Conservation (phyloP, 2,329 filamentous ascomycete genomes). For the Allantophomopsis cytisporea region DNA sequence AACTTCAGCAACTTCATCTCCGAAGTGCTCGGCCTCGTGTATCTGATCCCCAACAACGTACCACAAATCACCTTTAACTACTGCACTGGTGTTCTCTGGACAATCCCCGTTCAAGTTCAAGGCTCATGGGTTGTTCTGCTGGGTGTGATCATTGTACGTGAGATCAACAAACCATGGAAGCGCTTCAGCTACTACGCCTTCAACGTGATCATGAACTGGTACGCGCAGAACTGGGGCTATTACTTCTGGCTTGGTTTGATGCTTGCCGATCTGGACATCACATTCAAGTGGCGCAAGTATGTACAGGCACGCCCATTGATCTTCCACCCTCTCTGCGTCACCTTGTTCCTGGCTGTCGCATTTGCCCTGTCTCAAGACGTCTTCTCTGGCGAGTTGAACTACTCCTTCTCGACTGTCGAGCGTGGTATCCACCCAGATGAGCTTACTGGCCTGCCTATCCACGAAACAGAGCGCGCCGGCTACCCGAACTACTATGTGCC, state of each 20-base stretch:
- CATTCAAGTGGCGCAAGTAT: constrained; percentile 26
- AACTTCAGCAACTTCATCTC: constrained; percentile 28
- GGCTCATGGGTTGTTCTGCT: constrained; percentile 29
- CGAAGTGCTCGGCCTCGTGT: constrained; percentile 28
- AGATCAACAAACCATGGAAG: constrained; percentile 30
- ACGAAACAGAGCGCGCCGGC: constrained; percentile 17
- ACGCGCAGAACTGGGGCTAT: constrained; percentile 28
- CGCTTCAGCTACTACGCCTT: constrained; percentile 28
- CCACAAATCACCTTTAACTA: constrained; percentile 32
- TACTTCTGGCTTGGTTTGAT: constrained; percentile 30
- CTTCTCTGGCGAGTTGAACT: constrained; percentile 5
- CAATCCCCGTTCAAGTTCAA: constrained; percentile 32
- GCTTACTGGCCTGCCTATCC: constrained; percentile 21
- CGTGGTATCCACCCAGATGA: constrained; percentile 27
- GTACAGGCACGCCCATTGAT: constrained; percentile 18
- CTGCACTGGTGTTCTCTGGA: constrained; percentile 34
- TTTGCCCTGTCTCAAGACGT: constrained; percentile 14
- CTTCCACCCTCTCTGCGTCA: constrained; percentile 22
- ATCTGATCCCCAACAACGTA: constrained; percentile 31
- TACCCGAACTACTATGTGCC: constrained; percentile 29
- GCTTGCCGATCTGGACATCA: constrained; percentile 30
- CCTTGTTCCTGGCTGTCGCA: constrained; percentile 16
- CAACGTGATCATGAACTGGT: constrained; percentile 29
- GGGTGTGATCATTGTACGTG: constrained; percentile 25
- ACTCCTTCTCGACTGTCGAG: constrained; percentile 24